These are phyloP conservation scores for Lichtheimia ramosa DNA, from an alignment of 371 early-diverging fungal genomes.

Conservation along the genomic window DNA sequence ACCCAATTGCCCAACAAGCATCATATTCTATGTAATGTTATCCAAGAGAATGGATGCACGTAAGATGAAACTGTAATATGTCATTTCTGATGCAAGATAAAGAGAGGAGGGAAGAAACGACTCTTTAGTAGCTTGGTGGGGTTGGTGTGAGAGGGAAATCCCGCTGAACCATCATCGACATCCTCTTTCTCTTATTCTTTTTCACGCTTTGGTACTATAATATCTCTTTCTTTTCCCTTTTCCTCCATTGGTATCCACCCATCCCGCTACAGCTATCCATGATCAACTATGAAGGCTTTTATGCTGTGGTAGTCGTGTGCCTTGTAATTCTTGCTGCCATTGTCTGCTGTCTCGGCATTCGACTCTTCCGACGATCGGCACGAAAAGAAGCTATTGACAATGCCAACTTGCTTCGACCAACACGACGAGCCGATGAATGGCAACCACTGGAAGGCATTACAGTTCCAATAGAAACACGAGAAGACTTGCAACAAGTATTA, in stretches of 20 bases:
- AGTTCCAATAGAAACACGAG: conserved; percentile 7
- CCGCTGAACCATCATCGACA: too few species aligned
- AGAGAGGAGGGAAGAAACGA: too few species aligned
- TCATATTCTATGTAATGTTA: too few species aligned
- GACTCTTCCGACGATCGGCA: conserved; percentile 16
- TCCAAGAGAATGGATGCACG: too few species aligned
- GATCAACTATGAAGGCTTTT: conserved; percentile 24
- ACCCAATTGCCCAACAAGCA: too few species aligned
- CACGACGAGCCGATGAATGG: conserved; percentile 18
- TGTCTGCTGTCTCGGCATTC: conserved; percentile 24
- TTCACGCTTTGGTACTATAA: not conserved
- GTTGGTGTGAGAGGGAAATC: too few species aligned
- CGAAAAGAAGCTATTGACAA: conserved; percentile 6
- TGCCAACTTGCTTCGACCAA: not conserved
- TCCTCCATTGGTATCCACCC: not conserved
- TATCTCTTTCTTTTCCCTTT: too few species aligned
- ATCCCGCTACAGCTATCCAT: not conserved
- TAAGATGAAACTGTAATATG: too few species aligned
- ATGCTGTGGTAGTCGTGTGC: conserved; percentile 26
- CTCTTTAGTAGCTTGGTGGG: too few species aligned
- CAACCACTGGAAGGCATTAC: conserved; percentile 15
- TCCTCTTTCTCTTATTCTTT: not conserved
- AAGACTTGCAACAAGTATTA: conserved; percentile 14
- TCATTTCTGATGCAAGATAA: too few species aligned
- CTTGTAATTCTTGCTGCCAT: conserved; percentile 20